phyloP scores from a whole-genome alignment of 2,329 filamentous ascomycete species.

The Stagonosporopsis vannaccii region DNA sequence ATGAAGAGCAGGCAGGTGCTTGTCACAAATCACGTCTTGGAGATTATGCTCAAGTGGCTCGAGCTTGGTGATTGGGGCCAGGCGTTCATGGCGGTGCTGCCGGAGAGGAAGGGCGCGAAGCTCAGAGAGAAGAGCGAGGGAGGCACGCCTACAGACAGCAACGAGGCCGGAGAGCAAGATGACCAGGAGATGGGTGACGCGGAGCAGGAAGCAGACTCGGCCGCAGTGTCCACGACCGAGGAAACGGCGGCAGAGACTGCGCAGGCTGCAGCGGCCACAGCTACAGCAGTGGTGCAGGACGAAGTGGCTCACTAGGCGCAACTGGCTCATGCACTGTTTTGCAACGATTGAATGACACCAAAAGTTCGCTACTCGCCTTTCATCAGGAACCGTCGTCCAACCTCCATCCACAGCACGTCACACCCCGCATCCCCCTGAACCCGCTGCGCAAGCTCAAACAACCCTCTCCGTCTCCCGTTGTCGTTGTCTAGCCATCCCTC shows the following conservation, averaged over 20 bases:
- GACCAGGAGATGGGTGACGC: slow-evolving; percentile 21
- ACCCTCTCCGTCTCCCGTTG: slow-evolving; percentile 9
- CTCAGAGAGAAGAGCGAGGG: slow-evolving; percentile 57
- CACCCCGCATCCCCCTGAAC: slow-evolving; percentile 17
- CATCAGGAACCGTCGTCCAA: slow-evolving; percentile 28
- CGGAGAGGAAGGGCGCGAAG: slow-evolving; percentile 84
- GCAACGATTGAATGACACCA: slow-evolving; percentile 5
- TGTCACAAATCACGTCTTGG: slow-evolving; percentile 93
- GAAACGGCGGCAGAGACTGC: slow-evolving; percentile 12
- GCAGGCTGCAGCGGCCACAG: slow-evolving; percentile 3
- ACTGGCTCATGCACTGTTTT: neutral
- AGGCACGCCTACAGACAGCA: slow-evolving; percentile 23
- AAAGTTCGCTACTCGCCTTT: slow-evolving; percentile 20
- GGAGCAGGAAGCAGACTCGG: slow-evolving; percentile 17
- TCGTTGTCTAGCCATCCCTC: slow-evolving; percentile 18
- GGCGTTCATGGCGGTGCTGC: slow-evolving; percentile 87
- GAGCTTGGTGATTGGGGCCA: slow-evolving; percentile 90
- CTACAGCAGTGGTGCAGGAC: slow-evolving; percentile 1
- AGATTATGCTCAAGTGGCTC: slow-evolving; percentile 95
- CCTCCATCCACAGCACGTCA: slow-evolving; percentile 27
- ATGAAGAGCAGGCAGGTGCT: slow-evolving; percentile 88
- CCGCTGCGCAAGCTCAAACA: slow-evolving; percentile 21
- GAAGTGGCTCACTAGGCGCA: slow-evolving; percentile 6
- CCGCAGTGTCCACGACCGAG: neutral
- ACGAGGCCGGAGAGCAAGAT: slow-evolving; percentile 18